phyloP scores from a whole-genome alignment of 148 eudicot genomes.

The Rhododendron williamsianum region DNA sequence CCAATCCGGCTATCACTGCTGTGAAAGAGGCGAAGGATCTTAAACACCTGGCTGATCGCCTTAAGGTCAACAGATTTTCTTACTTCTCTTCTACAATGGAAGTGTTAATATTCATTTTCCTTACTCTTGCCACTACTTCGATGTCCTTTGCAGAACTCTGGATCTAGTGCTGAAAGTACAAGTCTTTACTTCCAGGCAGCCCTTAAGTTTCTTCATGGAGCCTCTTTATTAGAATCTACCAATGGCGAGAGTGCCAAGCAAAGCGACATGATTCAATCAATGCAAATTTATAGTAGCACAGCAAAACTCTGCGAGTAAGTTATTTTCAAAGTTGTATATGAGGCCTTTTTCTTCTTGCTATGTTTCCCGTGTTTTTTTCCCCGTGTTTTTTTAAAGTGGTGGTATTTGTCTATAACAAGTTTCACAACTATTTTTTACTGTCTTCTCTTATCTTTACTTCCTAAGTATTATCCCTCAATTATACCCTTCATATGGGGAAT shows the following conservation, averaged over 20 bases:
- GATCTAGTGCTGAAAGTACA: slow-evolving; percentile 55
- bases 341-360: slow-evolving; percentile 4
- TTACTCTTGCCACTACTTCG: slow-evolving; percentile 9
- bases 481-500: neutral
- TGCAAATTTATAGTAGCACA: slow-evolving; percentile 79
- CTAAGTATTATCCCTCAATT: neutral
- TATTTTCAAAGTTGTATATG: neutral
- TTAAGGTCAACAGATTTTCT: slow-evolving; percentile 48
- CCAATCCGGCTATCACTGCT: slow-evolving; percentile 60
- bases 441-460: neutral
- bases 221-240: slow-evolving; percentile 71
- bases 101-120: neutral
- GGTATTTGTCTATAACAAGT: neutral
- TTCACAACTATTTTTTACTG: neutral
- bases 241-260: slow-evolving; percentile 59
- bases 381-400: neutral
- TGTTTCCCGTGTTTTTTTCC: neutral
- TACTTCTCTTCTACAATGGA: slow-evolving; percentile 3
- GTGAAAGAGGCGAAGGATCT: slow-evolving; percentile 83
- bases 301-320: slow-evolving; percentile 96
- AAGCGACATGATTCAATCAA: slow-evolving; percentile 57
- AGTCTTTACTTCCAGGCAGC: slow-evolving; percentile 79
- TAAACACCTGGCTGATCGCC: slow-evolving; percentile 93
- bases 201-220: slow-evolving; percentile 89
- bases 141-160: slow-evolving; percentile 49